Evolutionary conservation across 345 rosid species (phyloP), one percentile per base, ranked within the genome.

Genomic region (Dovyalis caffra): DNA sequence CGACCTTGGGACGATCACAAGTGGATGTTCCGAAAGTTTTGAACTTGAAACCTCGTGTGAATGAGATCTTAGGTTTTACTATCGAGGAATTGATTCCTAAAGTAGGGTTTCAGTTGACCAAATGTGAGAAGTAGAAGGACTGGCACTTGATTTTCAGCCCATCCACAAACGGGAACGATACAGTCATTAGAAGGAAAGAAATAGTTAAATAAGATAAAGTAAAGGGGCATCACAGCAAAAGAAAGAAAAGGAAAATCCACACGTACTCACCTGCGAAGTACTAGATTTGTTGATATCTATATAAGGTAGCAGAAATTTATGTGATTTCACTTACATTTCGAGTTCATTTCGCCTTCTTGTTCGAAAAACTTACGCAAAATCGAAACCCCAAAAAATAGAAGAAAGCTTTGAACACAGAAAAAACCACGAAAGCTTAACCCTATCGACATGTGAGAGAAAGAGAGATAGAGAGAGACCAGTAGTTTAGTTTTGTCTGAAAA

Each of bases 341-440:
- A 83, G 84, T 74, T 75, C 74, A 86, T 81, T 73, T 80, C 73
- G 84, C 66, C 40, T 69, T 21, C 74, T 34, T 68, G 90, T 82
- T 77, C 86, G 81, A 84, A 80, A 69, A 66, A 64, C 64, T 76
- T 67, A 69, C 43, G 73, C 57, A 70, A 70, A 60, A 35, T 5
- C 38, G n/a, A 61, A 9, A 21, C 33, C 11, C 8, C 32, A 14
- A 4, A 68, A 23, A 29, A 16, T 35, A n/a, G 34, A 69, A 26
- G 20, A 12, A 29, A 61, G 15, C 16, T 18, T 5, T 31, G 66
- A 6, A 37, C 20, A 68, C n/a, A 26, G 16, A 31, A 9, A 10
- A 63, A 71, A 49, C 69, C 38, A 69, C 53, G 51, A 34, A 20
- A 4, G 14, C 31, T 64, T 40, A 58, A 25, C 78, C 78, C 78